phyloP scores from a whole-genome alignment of 306 rosid species.

The Sophora flavescens region DNA sequence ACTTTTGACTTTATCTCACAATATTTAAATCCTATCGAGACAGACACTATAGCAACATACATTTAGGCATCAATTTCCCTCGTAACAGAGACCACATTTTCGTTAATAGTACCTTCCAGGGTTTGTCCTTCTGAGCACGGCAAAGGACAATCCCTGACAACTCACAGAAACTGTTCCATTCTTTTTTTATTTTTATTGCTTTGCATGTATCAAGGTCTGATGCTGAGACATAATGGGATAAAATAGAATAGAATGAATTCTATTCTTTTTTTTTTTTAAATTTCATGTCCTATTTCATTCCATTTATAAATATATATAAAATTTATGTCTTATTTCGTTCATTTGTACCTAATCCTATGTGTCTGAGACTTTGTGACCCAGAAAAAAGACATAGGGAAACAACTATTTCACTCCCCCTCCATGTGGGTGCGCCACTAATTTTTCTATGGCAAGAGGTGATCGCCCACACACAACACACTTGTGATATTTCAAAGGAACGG shows the following conservation, averaged over 20 bases:
- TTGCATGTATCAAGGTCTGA: no score
- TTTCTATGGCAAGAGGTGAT: slow-evolving; percentile 7
- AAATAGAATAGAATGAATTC: no score
- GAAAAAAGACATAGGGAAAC: not conserved
- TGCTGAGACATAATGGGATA: no score
- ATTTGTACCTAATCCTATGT: no score
- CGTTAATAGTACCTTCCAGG: not conserved
- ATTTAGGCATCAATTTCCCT: slow-evolving; percentile 28
- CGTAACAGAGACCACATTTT: not conserved
- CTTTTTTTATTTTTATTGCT: no score
- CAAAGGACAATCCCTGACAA: slow-evolving; percentile 15
- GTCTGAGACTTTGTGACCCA: not conserved
- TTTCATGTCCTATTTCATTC: no score
- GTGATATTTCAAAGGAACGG: slow-evolving; percentile 14
- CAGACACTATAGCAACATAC: no score
- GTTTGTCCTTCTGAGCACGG: slow-evolving; percentile 11
- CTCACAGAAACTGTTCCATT: slow-evolving; percentile 19
- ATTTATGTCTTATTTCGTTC: no score
- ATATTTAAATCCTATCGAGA: no score
- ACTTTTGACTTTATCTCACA: no score
- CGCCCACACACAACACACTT: not conserved
- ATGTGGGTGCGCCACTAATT: slow-evolving; percentile 52
- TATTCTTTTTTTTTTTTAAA: not conserved
- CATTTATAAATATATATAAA: no score
- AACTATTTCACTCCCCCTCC: not conserved